These are phyloP conservation scores for Castanea crenata DNA, from an alignment of 306 rosid species.

Conservation along the genomic window DNA sequence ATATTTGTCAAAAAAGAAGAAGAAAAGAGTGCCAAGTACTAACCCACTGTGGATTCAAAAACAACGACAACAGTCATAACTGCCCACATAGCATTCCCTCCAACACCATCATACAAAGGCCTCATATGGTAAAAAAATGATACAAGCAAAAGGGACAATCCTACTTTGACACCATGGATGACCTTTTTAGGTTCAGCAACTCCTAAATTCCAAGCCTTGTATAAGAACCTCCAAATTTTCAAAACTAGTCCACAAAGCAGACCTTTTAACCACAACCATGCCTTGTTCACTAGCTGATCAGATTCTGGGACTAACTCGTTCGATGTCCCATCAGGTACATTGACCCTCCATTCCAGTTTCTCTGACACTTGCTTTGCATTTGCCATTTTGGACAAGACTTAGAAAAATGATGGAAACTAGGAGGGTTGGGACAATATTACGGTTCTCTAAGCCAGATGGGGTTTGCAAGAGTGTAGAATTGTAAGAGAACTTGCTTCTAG, in stretches of 20 bases:
- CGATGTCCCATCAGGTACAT: neutral
- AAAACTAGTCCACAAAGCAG: neutral
- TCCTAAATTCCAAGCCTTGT: neutral
- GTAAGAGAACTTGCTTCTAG: no score
- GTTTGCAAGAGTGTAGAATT: no score
- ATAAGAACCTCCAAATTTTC: neutral
- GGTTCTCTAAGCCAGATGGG: no score
- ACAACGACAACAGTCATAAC: neutral
- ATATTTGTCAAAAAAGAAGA: no score
- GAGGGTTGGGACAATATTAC: neutral
- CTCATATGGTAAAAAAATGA: neutral
- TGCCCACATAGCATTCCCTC: neutral
- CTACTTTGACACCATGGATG: neutral
- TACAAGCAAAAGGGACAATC: neutral
- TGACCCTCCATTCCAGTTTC: neutral
- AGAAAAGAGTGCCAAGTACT: neutral
- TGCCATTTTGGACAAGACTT: neutral
- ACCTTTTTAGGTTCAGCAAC: neutral
- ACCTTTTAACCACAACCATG: constrained; percentile 3
- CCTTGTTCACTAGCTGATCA: neutral
- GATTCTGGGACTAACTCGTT: neutral
- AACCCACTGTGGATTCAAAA: neutral
- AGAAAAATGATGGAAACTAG: neutral
- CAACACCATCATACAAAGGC: neutral
- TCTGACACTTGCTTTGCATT: neutral